These are phyloP conservation scores for Exsudoporus floridanus DNA, from an alignment of 1,284 basidiomycete genomes.

Conservation along the genomic window DNA sequence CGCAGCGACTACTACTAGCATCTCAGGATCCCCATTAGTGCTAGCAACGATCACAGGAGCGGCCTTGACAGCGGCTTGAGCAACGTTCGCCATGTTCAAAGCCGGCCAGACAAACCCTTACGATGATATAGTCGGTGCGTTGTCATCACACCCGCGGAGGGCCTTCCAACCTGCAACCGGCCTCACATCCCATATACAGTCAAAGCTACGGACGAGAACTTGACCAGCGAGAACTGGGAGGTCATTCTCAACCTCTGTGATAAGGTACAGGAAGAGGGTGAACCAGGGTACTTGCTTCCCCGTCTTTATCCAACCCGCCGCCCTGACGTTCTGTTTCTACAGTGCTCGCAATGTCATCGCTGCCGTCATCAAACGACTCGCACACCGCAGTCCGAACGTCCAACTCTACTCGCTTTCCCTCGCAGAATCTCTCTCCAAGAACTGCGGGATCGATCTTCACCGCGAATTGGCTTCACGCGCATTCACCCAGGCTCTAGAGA, in stretches of 20 bases:
- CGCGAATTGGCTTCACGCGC: conserved; percentile 87
- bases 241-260: conserved; percentile 94
- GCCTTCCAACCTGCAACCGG: background rate
- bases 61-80: conserved; percentile 5
- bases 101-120: conserved; percentile 74
- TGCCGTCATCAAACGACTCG: conserved; percentile 85
- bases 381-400: conserved; percentile 94
- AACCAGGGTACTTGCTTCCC: conserved; percentile 61
- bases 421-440: conserved; percentile 87
- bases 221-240: conserved; percentile 96
- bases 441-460: conserved; percentile 80
- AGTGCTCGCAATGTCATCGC: conserved; percentile 88
- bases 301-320: conserved; percentile 2
- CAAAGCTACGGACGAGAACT: conserved; percentile 94
- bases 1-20: conserved; percentile 18
- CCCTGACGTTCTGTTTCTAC: conserved; percentile 19
- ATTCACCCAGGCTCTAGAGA: conserved; percentile 87
- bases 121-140: conserved; percentile 91
- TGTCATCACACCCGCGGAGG: conserved; percentile 3
- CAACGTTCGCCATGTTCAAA: conserved; percentile 56
- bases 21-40: conserved; percentile 1
- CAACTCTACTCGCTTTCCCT: conserved; percentile 93
- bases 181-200: conserved; percentile 42
- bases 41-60: conserved; percentile 17
- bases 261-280: conserved; percentile 88